These are phyloP conservation scores for Solanum okadae DNA, from an alignment of 257 asterid genomes.

Conservation along the genomic window DNA sequence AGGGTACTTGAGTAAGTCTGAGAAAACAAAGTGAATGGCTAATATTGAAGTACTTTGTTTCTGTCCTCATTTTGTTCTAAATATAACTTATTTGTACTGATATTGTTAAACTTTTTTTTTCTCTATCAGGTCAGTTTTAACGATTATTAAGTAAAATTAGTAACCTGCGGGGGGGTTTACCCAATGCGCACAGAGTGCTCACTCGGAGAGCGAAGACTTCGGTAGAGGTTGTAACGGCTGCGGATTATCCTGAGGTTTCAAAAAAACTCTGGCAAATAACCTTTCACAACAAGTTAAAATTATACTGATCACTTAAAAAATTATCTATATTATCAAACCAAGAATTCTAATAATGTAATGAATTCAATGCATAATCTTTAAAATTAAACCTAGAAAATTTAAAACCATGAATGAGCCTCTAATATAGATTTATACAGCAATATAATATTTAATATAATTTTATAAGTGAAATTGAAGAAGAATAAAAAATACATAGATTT, in stretches of 20 bases:
- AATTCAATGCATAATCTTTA: background rate
- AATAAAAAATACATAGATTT: background rate
- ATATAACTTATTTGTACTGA: background rate
- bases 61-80: constrained; percentile 18
- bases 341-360: background rate
- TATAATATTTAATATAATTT: background rate
- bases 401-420: background rate
- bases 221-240: background rate
- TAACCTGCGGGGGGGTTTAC: background rate
- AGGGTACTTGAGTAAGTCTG: constrained; percentile 3
- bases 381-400: background rate
- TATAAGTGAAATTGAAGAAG: background rate
- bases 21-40: constrained; percentile 12
- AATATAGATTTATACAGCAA: background rate
- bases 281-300: background rate
- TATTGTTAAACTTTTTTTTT: background rate
- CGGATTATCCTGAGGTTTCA: background rate
- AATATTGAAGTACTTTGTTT: constrained; percentile 6
- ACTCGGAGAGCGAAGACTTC: background rate
- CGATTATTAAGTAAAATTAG: background rate
- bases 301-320: background rate
- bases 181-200: background rate
- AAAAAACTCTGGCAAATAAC: background rate
- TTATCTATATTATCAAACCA: background rate
- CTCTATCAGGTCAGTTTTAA: background rate